Percentiles rank a stretch among this genome's conserved stretches.
Evolutionary conservation across 495 filamentous ascomycete genomes (phyloP).

Genomic region (Tuber borchii): DNA sequence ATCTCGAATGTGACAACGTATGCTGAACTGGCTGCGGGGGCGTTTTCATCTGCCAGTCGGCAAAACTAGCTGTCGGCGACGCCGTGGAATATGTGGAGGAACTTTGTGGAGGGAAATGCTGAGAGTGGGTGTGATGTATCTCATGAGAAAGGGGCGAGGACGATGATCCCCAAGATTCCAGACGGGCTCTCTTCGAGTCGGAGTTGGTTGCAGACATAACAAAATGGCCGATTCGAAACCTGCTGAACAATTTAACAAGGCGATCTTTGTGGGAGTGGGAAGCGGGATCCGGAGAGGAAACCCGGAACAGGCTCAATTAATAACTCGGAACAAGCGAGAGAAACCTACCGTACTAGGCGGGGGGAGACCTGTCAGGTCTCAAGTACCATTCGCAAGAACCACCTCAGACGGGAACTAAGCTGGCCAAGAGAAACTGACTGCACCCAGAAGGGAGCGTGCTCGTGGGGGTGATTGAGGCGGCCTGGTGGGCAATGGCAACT

Average conservation of each 20-base stretch:
- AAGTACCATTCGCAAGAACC: constrained; percentile 36
- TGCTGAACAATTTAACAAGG: constrained; percentile 35
- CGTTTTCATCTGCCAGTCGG: constrained; percentile 34
- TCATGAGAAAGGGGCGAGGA: constrained; percentile 35
- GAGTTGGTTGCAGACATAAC: constrained; percentile 39
- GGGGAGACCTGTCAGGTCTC: constrained; percentile 22
- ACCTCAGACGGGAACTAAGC: constrained; percentile 14
- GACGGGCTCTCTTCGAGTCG: constrained; percentile 39
- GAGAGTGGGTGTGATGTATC: constrained; percentile 31
- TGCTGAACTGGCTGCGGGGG: constrained; percentile 35
- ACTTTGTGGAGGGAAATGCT: constrained; percentile 37
- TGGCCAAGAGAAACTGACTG: constrained; percentile 19
- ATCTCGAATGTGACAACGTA: constrained; percentile 37
- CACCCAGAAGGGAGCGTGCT: constrained; percentile 23
- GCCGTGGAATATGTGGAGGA: constrained; percentile 34
- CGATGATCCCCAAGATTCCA: constrained; percentile 36
- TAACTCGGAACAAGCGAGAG: constrained; percentile 14
- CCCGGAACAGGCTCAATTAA: constrained; percentile 34
- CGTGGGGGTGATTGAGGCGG: constrained; percentile 28
- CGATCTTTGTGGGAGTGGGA: constrained; percentile 31
- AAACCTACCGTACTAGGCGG: constrained; percentile 14
- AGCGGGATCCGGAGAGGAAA: constrained; percentile 32
- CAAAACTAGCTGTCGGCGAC: constrained; percentile 27
- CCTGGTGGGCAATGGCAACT: neutral
- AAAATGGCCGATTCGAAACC: constrained; percentile 33